phyloP scores from a whole-genome alignment of 2,329 filamentous ascomycete species.

The Aspergillus niger region DNA sequence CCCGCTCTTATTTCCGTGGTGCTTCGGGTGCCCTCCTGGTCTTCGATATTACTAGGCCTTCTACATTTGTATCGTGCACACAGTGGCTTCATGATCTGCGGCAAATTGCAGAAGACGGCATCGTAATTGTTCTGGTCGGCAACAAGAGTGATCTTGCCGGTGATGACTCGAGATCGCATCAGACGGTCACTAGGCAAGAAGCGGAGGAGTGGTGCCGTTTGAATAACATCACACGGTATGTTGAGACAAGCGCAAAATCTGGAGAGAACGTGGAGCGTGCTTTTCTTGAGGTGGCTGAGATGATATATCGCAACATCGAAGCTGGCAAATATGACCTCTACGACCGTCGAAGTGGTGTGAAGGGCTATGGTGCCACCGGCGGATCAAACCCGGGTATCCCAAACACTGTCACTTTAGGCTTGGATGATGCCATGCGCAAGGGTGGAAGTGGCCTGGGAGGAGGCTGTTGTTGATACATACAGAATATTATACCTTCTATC shows the following conservation, averaged over 20 bases:
- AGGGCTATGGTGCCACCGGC: slow-evolving; percentile 56
- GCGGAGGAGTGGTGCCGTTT: slow-evolving; percentile 84
- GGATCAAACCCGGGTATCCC: slow-evolving; percentile 38
- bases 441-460: slow-evolving; percentile 39
- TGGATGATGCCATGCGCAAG: slow-evolving; percentile 51
- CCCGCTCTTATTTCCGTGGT: slow-evolving; percentile 88
- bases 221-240: slow-evolving; percentile 88
- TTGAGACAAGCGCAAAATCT: slow-evolving; percentile 94
- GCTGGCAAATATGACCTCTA: slow-evolving; percentile 93
- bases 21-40: slow-evolving; percentile 78
- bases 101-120: slow-evolving; percentile 92
- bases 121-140: slow-evolving; percentile 90
- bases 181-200: slow-evolving; percentile 77
- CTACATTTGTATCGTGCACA: slow-evolving; percentile 84
- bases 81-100: slow-evolving; percentile 93
- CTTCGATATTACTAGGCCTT: slow-evolving; percentile 85
- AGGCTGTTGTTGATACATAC: slow-evolving; percentile 37
- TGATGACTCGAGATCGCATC: slow-evolving; percentile 43
- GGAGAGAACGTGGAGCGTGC: slow-evolving; percentile 92
- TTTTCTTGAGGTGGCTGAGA: slow-evolving; percentile 88
- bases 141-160: slow-evolving; percentile 87
- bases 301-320: slow-evolving; percentile 96
- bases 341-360: slow-evolving; percentile 88
- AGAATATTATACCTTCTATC: background rate
- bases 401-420: slow-evolving; percentile 47